phyloP scores from a whole-genome alignment of 306 rosid genomes.

The Prunus mume region DNA sequence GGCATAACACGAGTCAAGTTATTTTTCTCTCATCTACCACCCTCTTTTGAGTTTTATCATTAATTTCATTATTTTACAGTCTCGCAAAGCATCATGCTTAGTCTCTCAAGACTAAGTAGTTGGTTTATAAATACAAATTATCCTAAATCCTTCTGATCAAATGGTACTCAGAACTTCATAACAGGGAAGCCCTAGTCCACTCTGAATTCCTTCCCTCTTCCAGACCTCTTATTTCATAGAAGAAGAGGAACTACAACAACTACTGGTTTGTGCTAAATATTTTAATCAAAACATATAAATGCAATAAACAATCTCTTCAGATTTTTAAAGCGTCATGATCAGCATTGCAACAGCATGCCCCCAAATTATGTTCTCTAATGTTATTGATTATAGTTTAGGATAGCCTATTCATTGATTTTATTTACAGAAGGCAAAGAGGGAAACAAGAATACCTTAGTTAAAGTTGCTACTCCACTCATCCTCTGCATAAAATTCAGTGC shows the following conservation, averaged over 20 bases:
- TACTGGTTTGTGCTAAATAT: not conserved
- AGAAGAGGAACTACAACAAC: not conserved
- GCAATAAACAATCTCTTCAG: not conserved
- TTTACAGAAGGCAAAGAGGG: not conserved
- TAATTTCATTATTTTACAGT: not conserved
- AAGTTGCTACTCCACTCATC: constrained; percentile 97
- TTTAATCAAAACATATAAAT: not conserved
- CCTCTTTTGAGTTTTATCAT: not conserved
- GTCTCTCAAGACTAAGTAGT: not conserved
- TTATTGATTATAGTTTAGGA: not conserved
- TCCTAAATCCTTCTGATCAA: not conserved
- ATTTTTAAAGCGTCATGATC: not conserved
- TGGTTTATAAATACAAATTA: not conserved
- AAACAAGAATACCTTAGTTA: constrained; percentile 60
- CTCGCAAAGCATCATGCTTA: not conserved
- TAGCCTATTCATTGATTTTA: not conserved
- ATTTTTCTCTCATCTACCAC: not conserved
- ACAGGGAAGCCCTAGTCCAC: not conserved
- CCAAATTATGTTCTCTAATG: not conserved
- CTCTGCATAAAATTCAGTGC: constrained; percentile 94
- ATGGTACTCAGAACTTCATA: not conserved
- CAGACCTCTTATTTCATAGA: no score
- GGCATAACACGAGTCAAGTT: constrained; percentile 6
- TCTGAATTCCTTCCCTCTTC: not conserved
- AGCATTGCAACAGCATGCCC: not conserved